phyloP scores from a whole-genome alignment of 805 yeast genomes.

The Suhomyces canberraensis region DNA sequence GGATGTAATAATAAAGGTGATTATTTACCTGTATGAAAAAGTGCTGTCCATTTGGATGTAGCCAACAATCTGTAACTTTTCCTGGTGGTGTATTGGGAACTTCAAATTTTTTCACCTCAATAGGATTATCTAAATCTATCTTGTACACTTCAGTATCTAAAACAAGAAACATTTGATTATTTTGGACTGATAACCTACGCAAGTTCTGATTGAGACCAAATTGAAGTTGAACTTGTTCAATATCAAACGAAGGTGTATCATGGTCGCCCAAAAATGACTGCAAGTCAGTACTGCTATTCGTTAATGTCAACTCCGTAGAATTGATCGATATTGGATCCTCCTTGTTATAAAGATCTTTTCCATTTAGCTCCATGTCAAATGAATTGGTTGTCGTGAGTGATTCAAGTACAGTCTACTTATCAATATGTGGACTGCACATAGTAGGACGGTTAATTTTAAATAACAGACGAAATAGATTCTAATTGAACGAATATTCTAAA shows the following conservation, averaged over 20 bases:
- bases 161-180: constrained; percentile 34
- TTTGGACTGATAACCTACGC: constrained; percentile 25
- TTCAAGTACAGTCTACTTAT: no score
- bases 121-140: constrained; percentile 36
- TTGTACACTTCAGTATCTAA: constrained; percentile 19
- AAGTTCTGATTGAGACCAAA: constrained; percentile 28
- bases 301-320: no score
- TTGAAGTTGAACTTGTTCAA: constrained; percentile 40
- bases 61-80: constrained; percentile 29
- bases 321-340: no score
- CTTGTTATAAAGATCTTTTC: no score
- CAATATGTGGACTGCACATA: no score
- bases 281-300: no score
- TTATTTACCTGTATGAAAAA: constrained; percentile 28
- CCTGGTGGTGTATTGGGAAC: constrained; percentile 15
- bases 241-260: constrained; percentile 22
- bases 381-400: no score
- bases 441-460: no score
- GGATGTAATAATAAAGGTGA: constrained; percentile 27
- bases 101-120: constrained; percentile 24
- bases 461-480: no score
- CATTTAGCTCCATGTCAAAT: no score
- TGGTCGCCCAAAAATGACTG: no score
- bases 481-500: no score
- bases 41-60: constrained; percentile 36